Percentiles rank a stretch among this genome's conserved stretches.
These are phyloP conservation scores for Plantago elongata DNA, from an alignment of 257 asterid species.

Conservation along the genomic window DNA sequence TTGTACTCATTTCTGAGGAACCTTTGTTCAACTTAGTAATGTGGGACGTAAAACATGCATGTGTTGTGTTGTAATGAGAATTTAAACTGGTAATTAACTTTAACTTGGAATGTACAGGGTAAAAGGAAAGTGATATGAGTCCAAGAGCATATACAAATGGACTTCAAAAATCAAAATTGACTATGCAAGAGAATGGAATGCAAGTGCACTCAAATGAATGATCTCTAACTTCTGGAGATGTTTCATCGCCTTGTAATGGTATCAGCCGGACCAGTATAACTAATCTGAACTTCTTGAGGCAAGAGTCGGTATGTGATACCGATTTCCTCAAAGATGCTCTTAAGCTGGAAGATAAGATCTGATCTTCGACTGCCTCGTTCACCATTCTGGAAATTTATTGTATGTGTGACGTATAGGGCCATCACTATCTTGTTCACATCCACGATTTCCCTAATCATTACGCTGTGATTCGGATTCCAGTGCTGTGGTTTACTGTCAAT, in stretches of 20 bases:
- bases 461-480: slow-evolving; percentile 56
- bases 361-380: slow-evolving; percentile 52
- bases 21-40: too few species aligned
- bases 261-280: slow-evolving; percentile 16
- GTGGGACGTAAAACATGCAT: too few species aligned
- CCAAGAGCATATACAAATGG: not conserved
- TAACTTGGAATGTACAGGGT: slow-evolving; percentile 1
- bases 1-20: too few species aligned
- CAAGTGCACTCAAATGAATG: not conserved
- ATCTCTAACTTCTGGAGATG: slow-evolving; percentile 4
- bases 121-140: not conserved
- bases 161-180: not conserved
- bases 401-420: slow-evolving; percentile 52
- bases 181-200: not conserved
- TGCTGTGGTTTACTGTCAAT: slow-evolving; percentile 68
- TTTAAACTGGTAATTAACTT: not conserved
- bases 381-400: slow-evolving; percentile 50
- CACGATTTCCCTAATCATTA: slow-evolving; percentile 52
- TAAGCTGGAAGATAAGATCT: slow-evolving; percentile 51
- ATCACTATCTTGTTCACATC: slow-evolving; percentile 61
- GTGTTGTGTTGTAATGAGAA: too few species aligned
- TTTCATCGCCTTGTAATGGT: slow-evolving; percentile 15
- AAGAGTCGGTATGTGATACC: slow-evolving; percentile 52
- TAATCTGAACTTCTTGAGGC: slow-evolving; percentile 53
- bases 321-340: slow-evolving; percentile 47